Evolutionary conservation across 1,139 yeast species (phyloP), one percentile per base, ranked within the genome.

Genomic region (Kodamaea derodonti): DNA sequence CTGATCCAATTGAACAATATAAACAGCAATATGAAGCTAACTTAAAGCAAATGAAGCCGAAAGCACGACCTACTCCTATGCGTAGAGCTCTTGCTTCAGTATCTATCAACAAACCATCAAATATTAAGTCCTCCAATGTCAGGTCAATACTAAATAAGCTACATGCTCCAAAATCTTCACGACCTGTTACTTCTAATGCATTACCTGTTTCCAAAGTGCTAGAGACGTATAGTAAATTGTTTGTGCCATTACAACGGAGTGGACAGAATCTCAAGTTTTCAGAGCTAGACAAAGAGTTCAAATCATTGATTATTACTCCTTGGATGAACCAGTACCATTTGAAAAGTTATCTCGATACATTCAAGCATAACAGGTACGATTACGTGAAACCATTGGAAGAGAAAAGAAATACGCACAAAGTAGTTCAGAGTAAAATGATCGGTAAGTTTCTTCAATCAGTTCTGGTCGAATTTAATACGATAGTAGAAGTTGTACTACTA

Each of bases 361-460:
- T 55, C 40, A 52, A 44, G 18, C 29, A 39, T 3, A 46, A 49
- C 28, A 46, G 53, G 18, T 58, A 46, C 34, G 43, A 50, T 17
- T 56, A 54, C 27, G 16, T 29, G 17, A 23, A 14, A 6, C 15
- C 14, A 23, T 15, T 26, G 16, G 22, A 28, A n/a, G 4, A 26
- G 30, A 10, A 14, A 22, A 14, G 27, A 12, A 24, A 25, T 31
- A 14, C 26, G n/a, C 11, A n/a, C 13, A 15, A 27, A 6, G 32
- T 29, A 4, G 24, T 35, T 11, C 31, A 42, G 18, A 13, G 28
- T 14, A 12, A 14, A 6, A 13, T 13, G 17, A 34, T 55, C 5
- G 63, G 64, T 0, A 44, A 41, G 32, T 58, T 54, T 37, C 36
- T 58, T 34, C 28, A 25, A 11, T 25, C 17, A n/a, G 41, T 41